Conservation (phyloP, 257 asterid genomes). For the Solanum clarkiae region DNA sequence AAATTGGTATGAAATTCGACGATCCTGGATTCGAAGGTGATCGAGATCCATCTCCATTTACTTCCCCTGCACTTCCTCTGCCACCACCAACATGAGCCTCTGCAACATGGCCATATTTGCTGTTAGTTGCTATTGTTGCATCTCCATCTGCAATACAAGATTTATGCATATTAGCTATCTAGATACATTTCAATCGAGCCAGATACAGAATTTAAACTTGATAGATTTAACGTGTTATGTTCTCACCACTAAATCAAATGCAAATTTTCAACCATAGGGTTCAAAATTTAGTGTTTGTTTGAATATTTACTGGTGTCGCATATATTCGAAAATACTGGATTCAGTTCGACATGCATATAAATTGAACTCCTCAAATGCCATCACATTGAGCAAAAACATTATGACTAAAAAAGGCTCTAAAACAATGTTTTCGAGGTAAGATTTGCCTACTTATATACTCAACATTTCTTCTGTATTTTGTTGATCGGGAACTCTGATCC, state of each 20-base stretch:
- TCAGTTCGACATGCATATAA: too few relatives aligned
- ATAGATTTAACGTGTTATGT: neutral
- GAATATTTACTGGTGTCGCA: too few relatives aligned
- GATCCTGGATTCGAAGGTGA: slow-evolving; percentile 22
- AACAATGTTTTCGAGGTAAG: too few relatives aligned
- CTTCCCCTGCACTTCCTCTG: neutral
- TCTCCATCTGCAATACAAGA: neutral
- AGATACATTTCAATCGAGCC: neutral
- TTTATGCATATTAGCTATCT: neutral
- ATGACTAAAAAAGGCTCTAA: neutral
- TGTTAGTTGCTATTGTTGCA: neutral
- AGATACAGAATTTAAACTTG: neutral
- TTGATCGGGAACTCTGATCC: too few relatives aligned
- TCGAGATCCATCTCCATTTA: slow-evolving; percentile 3
- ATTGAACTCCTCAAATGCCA: neutral
- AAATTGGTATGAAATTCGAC: slow-evolving; percentile 16
- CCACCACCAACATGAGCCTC: slow-evolving; percentile 2
- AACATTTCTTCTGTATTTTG: too few relatives aligned
- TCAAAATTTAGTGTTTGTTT: too few relatives aligned
- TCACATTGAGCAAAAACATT: neutral
- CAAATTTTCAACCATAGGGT: too few relatives aligned
- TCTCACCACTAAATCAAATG: too few relatives aligned
- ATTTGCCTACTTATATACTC: too few relatives aligned
- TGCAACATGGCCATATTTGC: slow-evolving; percentile 1
- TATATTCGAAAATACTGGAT: too few relatives aligned